These are phyloP conservation scores for Claviceps purpurea DNA, from an alignment of 2,329 filamentous ascomycete genomes.

Conservation along the genomic window DNA sequence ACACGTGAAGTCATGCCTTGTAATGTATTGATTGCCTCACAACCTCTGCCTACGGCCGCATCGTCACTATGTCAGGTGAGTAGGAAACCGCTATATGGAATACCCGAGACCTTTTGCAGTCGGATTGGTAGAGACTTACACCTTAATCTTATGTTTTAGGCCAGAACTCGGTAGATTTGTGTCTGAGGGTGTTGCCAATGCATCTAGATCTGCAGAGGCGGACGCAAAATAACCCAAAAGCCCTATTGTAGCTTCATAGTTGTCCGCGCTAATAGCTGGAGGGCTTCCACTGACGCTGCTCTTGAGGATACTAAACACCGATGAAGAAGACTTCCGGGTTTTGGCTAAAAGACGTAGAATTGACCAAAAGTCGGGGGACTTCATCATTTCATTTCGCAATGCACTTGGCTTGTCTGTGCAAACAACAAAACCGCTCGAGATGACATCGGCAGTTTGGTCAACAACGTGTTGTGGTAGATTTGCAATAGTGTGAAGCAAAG, in stretches of 20 bases:
- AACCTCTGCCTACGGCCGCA: constrained; percentile 58
- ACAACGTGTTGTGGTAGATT: constrained; percentile 69
- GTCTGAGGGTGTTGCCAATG: constrained; percentile 56
- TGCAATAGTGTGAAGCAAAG: constrained; percentile 82
- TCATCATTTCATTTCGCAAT: constrained; percentile 83
- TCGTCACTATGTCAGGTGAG: constrained; percentile 12
- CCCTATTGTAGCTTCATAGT: constrained; percentile 78
- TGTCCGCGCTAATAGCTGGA: constrained; percentile 81
- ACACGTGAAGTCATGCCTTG: constrained; percentile 72
- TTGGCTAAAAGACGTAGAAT: constrained; percentile 65
- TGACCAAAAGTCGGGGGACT: constrained; percentile 94
- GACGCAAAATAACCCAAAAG: constrained; percentile 84
- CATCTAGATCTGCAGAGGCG: constrained; percentile 59
- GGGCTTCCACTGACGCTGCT: constrained; percentile 60
- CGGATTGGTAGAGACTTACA: constrained; percentile 10
- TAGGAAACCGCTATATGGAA: neutral
- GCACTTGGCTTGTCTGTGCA: constrained; percentile 69
- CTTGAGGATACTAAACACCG: constrained; percentile 80
- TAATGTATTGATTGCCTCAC: constrained; percentile 69
- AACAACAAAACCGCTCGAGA: constrained; percentile 64
- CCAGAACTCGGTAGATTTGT: constrained; percentile 24
- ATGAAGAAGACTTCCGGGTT: constrained; percentile 54
- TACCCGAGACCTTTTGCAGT: too few species aligned
- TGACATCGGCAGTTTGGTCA: constrained; percentile 59
- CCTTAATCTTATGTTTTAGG: constrained; percentile 14